A percentile compares a stretch with the other conserved stretches of the same genome.
Conservation (phyloP, 495 filamentous ascomycete genomes). For the Emericellopsis terricola region DNA sequence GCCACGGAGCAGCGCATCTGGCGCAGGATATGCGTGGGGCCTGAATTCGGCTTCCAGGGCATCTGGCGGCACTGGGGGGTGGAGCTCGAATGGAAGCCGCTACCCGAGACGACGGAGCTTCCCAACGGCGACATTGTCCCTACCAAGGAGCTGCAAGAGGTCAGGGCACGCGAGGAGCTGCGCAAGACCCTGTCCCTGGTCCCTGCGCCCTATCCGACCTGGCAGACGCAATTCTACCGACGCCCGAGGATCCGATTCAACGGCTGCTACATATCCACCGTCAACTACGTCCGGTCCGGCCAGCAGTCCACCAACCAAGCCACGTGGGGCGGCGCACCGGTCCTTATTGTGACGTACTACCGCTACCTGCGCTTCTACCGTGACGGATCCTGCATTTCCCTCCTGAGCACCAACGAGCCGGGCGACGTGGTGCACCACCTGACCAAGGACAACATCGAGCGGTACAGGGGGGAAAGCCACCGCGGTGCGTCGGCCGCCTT, state of each 20-base stretch:
- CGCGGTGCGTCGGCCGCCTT: constrained; percentile 10
- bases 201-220: constrained; percentile 27
- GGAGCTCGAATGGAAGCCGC: constrained; percentile 41
- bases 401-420: constrained; percentile 67
- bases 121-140: constrained; percentile 9
- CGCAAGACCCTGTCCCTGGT: constrained; percentile 19
- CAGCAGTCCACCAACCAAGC: constrained; percentile 33
- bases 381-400: constrained; percentile 61
- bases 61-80: constrained; percentile 73
- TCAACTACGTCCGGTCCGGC: constrained; percentile 82
- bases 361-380: constrained; percentile 91
- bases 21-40: constrained; percentile 53
- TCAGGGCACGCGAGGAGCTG: constrained; percentile 11
- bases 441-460: constrained; percentile 19
- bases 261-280: constrained; percentile 87
- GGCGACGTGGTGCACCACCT: constrained; percentile 65
- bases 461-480: constrained; percentile 7
- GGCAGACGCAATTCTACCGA: constrained; percentile 52
- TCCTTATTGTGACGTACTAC: constrained; percentile 96
- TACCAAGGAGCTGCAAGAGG: constrained; percentile 9
- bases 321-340: constrained; percentile 56
- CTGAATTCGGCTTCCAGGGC: constrained; percentile 56
- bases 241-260: constrained; percentile 85
- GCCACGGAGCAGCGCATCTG: constrained; percentile 77
- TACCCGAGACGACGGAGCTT: constrained; percentile 15